Evolutionary conservation across 371 early-diverging fungal genomes (phyloP).

Genomic region (Coemansia sp.): DNA sequence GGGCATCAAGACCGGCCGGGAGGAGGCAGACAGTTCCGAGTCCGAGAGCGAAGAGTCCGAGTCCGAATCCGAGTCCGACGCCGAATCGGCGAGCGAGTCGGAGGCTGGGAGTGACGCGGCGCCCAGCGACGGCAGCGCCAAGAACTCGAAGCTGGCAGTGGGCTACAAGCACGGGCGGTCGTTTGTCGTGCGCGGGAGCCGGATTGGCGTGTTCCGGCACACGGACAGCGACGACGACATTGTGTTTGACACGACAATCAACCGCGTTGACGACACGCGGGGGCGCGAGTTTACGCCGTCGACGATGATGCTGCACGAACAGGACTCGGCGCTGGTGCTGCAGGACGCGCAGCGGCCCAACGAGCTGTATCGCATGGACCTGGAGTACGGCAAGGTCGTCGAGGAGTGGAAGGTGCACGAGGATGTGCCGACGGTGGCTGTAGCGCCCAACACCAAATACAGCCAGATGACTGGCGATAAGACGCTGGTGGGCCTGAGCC

Average conservation of each 20-base stretch:
- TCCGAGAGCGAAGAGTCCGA: slow-evolving; percentile 31
- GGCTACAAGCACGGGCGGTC: slow-evolving; percentile 77
- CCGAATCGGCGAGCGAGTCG: slow-evolving; percentile 20
- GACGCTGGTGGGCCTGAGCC: slow-evolving; percentile 80
- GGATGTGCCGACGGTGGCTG: slow-evolving; percentile 59
- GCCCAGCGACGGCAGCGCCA: slow-evolving; percentile 20
- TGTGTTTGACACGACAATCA: slow-evolving; percentile 69
- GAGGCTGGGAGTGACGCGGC: slow-evolving; percentile 32
- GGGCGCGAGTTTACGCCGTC: slow-evolving; percentile 58
- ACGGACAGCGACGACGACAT: slow-evolving; percentile 61
- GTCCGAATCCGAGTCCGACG: slow-evolving; percentile 14
- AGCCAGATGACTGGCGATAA: slow-evolving; percentile 68
- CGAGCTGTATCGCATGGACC: slow-evolving; percentile 83
- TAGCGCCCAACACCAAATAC: slow-evolving; percentile 78
- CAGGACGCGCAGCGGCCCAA: slow-evolving; percentile 65
- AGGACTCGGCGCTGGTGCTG: slow-evolving; percentile 74
- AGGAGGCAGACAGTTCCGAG: slow-evolving; percentile 10
- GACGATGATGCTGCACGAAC: slow-evolving; percentile 76
- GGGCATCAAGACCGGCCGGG: slow-evolving; percentile 19
- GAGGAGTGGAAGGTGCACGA: slow-evolving; percentile 86
- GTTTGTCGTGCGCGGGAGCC: slow-evolving; percentile 82
- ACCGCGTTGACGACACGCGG: slow-evolving; percentile 53
- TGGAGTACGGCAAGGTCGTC: slow-evolving; percentile 88
- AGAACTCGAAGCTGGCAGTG: slow-evolving; percentile 71
- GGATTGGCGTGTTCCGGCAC: slow-evolving; percentile 82